Evolutionary conservation across 2,329 filamentous ascomycete species (phyloP).

Genomic region (Fusarium decemcellulare): DNA sequence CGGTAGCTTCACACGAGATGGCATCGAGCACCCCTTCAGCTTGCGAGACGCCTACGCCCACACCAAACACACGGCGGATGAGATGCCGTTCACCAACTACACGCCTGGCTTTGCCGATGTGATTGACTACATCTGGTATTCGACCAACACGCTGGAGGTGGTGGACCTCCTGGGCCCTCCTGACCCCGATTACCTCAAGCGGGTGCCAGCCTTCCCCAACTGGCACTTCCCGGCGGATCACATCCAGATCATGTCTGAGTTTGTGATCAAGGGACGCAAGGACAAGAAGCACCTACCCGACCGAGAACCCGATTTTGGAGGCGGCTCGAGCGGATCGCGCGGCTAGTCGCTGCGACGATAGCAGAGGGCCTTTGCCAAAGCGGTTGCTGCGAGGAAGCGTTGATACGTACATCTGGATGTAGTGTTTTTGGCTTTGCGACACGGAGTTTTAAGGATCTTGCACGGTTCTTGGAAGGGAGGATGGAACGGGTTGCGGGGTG

Average conservation of each 20-base stretch:
- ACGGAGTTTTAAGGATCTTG: slow-evolving; percentile 55
- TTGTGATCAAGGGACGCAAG: slow-evolving; percentile 89
- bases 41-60: slow-evolving; percentile 90
- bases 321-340: slow-evolving; percentile 48
- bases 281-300: slow-evolving; percentile 79
- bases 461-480: slow-evolving; percentile 45
- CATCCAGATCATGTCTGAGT: slow-evolving; percentile 89
- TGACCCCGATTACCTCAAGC: slow-evolving; percentile 86
- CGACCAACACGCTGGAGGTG: slow-evolving; percentile 88
- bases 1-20: slow-evolving; percentile 91
- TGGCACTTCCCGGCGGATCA: slow-evolving; percentile 97
- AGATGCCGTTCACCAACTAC: slow-evolving; percentile 96
- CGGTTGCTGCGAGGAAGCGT: slow-evolving; percentile 26
- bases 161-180: slow-evolving; percentile 88
- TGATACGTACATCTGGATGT: slow-evolving; percentile 54
- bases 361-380: slow-evolving; percentile 12
- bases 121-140: slow-evolving; percentile 98
- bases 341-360: slow-evolving; percentile 42
- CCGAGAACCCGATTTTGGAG: slow-evolving; percentile 74
- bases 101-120: slow-evolving; percentile 93
- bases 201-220: slow-evolving; percentile 92
- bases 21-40: slow-evolving; percentile 95
- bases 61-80: slow-evolving; percentile 85
- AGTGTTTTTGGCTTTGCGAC: slow-evolving; percentile 56
- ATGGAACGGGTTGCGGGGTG: slow-evolving; percentile 15